phyloP scores from a whole-genome alignment of 805 yeast genomes.

The Lachancea kluyveri region DNA sequence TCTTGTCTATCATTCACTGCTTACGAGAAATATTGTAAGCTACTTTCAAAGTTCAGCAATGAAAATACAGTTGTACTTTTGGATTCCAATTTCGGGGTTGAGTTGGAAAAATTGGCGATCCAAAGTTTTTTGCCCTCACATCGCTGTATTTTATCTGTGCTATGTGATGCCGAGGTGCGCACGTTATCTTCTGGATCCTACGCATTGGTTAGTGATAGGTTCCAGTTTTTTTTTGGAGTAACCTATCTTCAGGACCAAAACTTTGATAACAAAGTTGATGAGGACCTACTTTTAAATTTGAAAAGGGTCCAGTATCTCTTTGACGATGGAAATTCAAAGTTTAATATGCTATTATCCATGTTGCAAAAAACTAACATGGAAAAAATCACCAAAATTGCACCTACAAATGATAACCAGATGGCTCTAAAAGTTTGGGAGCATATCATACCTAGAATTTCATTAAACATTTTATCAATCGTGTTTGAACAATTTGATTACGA shows the following conservation, averaged over 20 bases:
- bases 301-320: conserved; percentile 2
- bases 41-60: conserved; percentile 15
- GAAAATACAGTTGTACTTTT: conserved; percentile 20
- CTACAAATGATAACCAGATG: conserved; percentile 13
- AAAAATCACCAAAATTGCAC: conserved; percentile 16
- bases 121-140: conserved; percentile 13
- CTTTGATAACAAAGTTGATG: conserved; percentile 1
- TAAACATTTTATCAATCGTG: conserved; percentile 28
- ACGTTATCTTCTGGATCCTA: conserved; percentile 29
- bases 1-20: conserved; percentile 24
- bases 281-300: neutral
- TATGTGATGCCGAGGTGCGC: conserved; percentile 27
- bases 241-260: conserved; percentile 13
- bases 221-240: conserved; percentile 22
- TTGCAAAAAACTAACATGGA: conserved; percentile 6
- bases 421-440: conserved; percentile 26
- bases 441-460: conserved; percentile 26
- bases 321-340: conserved; percentile 3
- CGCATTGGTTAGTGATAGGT: conserved; percentile 24
- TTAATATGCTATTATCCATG: conserved; percentile 6
- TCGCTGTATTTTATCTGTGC: conserved; percentile 21
- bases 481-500: conserved; percentile 29
- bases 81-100: conserved; percentile 28
- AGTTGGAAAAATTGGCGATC: conserved; percentile 22
- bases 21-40: conserved; percentile 15